phyloP scores from a whole-genome alignment of 116 monocot species.

The Papilionanthe hybrid region DNA sequence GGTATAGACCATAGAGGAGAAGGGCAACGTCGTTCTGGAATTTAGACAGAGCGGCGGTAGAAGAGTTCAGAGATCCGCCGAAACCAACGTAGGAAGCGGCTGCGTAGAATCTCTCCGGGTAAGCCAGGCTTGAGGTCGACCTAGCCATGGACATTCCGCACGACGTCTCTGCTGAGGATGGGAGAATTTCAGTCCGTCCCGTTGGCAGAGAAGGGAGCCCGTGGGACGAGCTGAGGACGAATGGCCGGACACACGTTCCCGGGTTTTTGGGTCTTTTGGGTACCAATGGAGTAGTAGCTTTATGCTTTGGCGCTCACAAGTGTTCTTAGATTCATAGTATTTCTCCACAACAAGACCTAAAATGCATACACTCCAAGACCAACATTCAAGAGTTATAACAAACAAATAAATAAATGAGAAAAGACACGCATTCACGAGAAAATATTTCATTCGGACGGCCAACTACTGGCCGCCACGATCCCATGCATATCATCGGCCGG shows the following conservation, averaged over 20 bases:
- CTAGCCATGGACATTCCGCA: slow-evolving; percentile 39
- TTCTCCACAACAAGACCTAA: no score
- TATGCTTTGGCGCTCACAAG: no score
- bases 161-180: slow-evolving; percentile 1
- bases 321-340: no score
- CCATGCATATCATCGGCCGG: no score
- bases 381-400: no score
- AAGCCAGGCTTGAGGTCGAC: slow-evolving; percentile 71
- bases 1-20: slow-evolving; percentile 82
- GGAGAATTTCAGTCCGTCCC: background rate
- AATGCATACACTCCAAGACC: no score
- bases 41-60: slow-evolving; percentile 30
- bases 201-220: background rate
- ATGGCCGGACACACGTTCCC: background rate
- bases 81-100: slow-evolving; percentile 83
- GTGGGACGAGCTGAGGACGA: background rate
- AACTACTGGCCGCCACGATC: no score
- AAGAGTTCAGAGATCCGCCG: slow-evolving; percentile 29
- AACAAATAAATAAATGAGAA: no score
- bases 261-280: background rate
- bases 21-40: slow-evolving; percentile 89
- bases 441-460: no score
- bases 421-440: no score
- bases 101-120: slow-evolving; percentile 93
- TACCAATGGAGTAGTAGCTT: no score